These are phyloP conservation scores for Carpinus viminea DNA, from an alignment of 306 rosid genomes.

Conservation along the genomic window DNA sequence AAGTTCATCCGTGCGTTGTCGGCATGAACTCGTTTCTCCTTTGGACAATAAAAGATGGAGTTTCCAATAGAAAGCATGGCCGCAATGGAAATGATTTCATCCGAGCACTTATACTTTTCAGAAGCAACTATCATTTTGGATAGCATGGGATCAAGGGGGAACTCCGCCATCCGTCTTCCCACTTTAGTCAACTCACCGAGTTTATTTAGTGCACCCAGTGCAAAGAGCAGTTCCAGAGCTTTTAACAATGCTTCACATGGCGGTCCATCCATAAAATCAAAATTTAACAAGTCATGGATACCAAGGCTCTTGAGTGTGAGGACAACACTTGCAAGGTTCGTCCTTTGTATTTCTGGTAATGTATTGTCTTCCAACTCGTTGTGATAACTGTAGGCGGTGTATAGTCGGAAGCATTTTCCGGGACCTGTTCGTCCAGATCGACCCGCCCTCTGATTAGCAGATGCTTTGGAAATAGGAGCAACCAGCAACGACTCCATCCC, in stretches of 20 bases:
- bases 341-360: conserved; percentile 90
- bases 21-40: conserved; percentile 97
- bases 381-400: conserved; percentile 69
- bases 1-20: conserved; percentile 90
- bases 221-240: conserved; percentile 85
- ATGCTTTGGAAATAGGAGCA: conserved; percentile 92
- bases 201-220: conserved; percentile 81
- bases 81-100: conserved; percentile 80
- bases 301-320: conserved; percentile 87
- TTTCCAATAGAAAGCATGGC: conserved; percentile 93
- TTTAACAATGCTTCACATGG: conserved; percentile 90
- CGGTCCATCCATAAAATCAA: conserved; percentile 97
- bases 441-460: conserved; percentile 94
- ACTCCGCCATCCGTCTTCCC: conserved; percentile 93
- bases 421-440: conserved; percentile 97
- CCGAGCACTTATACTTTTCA: conserved; percentile 82
- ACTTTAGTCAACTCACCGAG: conserved; percentile 85
- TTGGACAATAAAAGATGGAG: conserved; percentile 94
- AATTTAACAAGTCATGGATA: conserved; percentile 72
- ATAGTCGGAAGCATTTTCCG: conserved; percentile 89
- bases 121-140: conserved; percentile 95
- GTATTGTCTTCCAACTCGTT: conserved; percentile 87
- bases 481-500: conserved; percentile 91
- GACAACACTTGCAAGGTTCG: conserved; percentile 91
- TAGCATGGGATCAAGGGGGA: conserved; percentile 93